phyloP scores from a whole-genome alignment of 768 basidiomycete genomes.

The Galerina sulciceps region DNA sequence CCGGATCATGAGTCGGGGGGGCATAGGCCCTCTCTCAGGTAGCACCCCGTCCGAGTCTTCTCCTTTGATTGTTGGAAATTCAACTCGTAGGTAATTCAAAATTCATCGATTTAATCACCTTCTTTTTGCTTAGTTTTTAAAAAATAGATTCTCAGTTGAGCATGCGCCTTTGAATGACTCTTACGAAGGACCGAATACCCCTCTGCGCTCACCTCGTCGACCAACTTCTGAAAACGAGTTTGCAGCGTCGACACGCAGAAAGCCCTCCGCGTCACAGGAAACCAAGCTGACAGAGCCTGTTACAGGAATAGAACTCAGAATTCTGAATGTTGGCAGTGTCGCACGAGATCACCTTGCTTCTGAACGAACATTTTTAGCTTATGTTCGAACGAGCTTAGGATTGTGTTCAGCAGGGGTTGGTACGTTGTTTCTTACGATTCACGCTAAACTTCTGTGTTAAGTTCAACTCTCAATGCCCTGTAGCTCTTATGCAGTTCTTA shows the following conservation, averaged over 20 bases:
- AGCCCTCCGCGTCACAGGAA: not conserved
- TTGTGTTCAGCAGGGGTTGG: slow-evolving; percentile 57
- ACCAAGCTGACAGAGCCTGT: not conserved
- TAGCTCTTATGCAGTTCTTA: slow-evolving; percentile 21
- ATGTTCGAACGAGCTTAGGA: slow-evolving; percentile 58
- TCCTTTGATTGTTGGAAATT: not conserved
- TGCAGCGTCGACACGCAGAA: not conserved
- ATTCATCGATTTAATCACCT: not conserved
- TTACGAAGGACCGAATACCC: too few relatives aligned
- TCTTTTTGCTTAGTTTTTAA: not conserved
- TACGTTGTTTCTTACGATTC: slow-evolving; percentile 27
- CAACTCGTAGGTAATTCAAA: not conserved
- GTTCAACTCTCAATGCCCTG: not conserved
- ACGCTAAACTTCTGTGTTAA: too few relatives aligned
- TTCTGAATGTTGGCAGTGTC: slow-evolving; percentile 57
- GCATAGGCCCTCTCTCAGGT: not conserved
- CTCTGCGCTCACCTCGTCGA: too few relatives aligned
- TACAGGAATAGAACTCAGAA: slow-evolving; percentile 12
- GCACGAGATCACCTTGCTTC: slow-evolving; percentile 62
- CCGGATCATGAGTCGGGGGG: not conserved
- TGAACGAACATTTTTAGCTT: slow-evolving; percentile 62
- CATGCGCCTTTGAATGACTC: too few relatives aligned
- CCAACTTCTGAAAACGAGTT: too few relatives aligned
- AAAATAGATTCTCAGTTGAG: too few relatives aligned
- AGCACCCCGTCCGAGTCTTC: not conserved